Base-by-base conservation (phyloP, 306 rosid genomes). In the Lathyrus oleraceus region DNA sequence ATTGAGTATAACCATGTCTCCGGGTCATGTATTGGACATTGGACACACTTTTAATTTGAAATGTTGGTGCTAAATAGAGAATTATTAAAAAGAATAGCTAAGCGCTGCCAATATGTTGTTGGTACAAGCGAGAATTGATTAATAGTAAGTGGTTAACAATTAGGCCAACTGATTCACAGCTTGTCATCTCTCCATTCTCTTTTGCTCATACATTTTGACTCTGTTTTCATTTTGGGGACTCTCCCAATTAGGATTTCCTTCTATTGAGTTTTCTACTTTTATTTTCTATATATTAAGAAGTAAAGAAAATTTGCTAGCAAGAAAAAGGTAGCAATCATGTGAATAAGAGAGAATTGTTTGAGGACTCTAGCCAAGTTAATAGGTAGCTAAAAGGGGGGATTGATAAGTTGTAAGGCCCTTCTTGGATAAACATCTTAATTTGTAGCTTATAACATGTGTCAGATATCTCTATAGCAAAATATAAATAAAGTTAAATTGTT, bases 71-170 rank as follows among this genome's bases (percentile, higher is more conserved):
- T 54, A 12, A 1, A 23, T 11, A 19, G 14, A 0, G 1, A 51
- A 49, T 17, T 17, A 9, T 67, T 76, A 19, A 47, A 60, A 69
- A 38, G 6, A 13, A 19, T 19, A 51, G 28, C 57, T 35, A 45
- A 36, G 74, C 35, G 39, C 11, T 17, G 61, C 60, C 49, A 28
- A 58, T 49, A 8, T 17, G 19, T 25, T 53, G 65, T 59, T 59
- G 10, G n/a, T 61, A 47, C 64, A 60, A 47, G 21, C 61, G 51
- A 27, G 65, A 51, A 40, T 32, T 30, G 42, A 30, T 52, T 69
- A 44, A 42, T 52, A 25, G 52, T 4, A 53, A 28, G 21, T 70
- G 23, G 38, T 36, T 32, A 32, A 38, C n/a, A n/a, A 14, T 10
- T 49, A 49, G 42, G 25, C 11, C 36, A 21, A 25, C n/a, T 5